Base-by-base conservation (phyloP, 805 yeast genomes). In the Nakazawaea sp. region DNA sequence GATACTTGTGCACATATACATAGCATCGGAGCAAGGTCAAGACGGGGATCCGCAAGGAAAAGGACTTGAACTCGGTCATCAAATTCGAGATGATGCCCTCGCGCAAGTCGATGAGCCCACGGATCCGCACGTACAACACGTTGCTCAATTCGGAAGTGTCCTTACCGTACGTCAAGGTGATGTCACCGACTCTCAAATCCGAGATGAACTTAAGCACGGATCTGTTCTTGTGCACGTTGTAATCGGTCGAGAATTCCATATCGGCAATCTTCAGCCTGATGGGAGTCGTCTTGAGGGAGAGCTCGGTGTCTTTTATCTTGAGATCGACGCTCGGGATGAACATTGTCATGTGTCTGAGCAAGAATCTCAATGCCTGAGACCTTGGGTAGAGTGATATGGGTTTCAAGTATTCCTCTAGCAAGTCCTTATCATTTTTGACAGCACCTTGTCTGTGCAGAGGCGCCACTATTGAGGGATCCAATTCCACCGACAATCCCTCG, bases 251-350 rank as follows among this genome's bases (percentile, higher is more conserved):
- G 35, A 39, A 24, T 30, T 25, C 24, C 21, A 30, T 13, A 4
- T 37, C 36, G 10, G 10, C 4, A 12, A 37, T 23, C 7, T 13
- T 12, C 6, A 37, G 18, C 8, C 13, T 18, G 6, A 37, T 13
- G 6, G 30, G 32, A 24, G 38, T 21, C 9, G 35, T 15, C 16
- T 21, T 25, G 9, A 39, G 2, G 1, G 33, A 24, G 8, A 55
- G 4, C 4, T 23, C 33, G 4, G 46, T 18, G 15, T 45, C 40
- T n/a, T 27, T 23, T 7, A 57, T 23, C 23, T 36, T 35, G 4
- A 57, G 13, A 2, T 47, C 45, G 3, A 44, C 17, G 24, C 52
- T 51, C 0, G 59, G 60, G 18, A 50, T 37, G 9, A 38, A 41
- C 2, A 40, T 32, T 7, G 50, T 25, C 6, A 48, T n/a, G n/a